A percentile compares a stretch with the other conserved stretches of the same genome.
Conservation (phyloP, 73 alveolate genomes). For the Diophrys appendiculata region DNA sequence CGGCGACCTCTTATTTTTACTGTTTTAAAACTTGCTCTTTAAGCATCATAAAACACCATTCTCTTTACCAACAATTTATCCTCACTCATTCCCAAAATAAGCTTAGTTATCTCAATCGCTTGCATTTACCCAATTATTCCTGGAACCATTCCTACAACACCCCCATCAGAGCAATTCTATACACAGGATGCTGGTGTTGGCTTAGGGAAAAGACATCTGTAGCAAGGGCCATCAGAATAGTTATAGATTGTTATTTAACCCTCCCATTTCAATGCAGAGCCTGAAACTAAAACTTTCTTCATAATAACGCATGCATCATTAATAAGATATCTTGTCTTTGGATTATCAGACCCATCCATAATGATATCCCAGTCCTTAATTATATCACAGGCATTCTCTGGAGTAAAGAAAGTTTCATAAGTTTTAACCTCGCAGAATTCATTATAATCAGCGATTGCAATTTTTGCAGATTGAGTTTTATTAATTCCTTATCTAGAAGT, state of each 20-base stretch:
- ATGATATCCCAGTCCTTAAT: slow-evolving; percentile 85
- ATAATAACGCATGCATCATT: slow-evolving; percentile 83
- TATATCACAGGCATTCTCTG: slow-evolving; percentile 79
- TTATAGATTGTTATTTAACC: slow-evolving; percentile 89
- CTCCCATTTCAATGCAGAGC: slow-evolving; percentile 87
- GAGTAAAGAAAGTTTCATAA: slow-evolving; percentile 63
- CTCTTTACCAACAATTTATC: slow-evolving; percentile 70
- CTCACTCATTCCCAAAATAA: slow-evolving; percentile 80
- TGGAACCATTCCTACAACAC: slow-evolving; percentile 92
- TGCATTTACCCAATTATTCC: slow-evolving; percentile 85
- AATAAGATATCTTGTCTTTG: slow-evolving; percentile 78
- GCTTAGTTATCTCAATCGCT: slow-evolving; percentile 86
- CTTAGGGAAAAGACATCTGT: slow-evolving; percentile 86
- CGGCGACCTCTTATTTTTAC: slow-evolving; percentile 76
- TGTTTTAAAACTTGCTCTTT: slow-evolving; percentile 71
- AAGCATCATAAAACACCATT: slow-evolving; percentile 88
- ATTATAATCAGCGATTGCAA: slow-evolving; percentile 72
- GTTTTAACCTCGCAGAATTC: slow-evolving; percentile 78
- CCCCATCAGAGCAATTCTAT: slow-evolving; percentile 84
- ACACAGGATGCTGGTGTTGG: slow-evolving; percentile 86
- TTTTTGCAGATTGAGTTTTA: slow-evolving; percentile 83
- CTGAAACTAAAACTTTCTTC: slow-evolving; percentile 86
- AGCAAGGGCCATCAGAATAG: slow-evolving; percentile 87
- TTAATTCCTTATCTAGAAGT: slow-evolving; percentile 60
- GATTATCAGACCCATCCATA: slow-evolving; percentile 92